A percentile compares a stretch with the other conserved stretches of the same genome.
These are phyloP conservation scores for Piloderma croceum DNA, from an alignment of 768 basidiomycete genomes.

Conservation along the genomic window DNA sequence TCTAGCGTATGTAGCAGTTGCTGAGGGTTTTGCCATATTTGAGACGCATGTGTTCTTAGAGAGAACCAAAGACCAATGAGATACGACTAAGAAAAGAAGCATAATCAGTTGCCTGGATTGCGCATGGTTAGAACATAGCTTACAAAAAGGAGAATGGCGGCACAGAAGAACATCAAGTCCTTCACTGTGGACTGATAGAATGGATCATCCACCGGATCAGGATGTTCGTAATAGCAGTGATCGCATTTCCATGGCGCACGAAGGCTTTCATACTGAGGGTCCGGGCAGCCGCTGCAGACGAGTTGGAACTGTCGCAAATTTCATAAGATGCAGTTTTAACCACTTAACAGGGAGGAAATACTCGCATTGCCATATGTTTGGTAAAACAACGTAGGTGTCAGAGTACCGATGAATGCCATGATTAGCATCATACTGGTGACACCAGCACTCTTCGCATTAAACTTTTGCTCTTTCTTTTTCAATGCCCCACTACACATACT, in stretches of 20 bases:
- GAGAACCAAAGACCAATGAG: constrained; percentile 98
- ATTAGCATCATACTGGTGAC: constrained; percentile 99
- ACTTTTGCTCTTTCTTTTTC: constrained; percentile 89
- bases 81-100: constrained; percentile 63
- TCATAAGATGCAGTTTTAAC: constrained; percentile 4
- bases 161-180: constrained; percentile 93
- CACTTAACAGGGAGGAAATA: constrained; percentile 4
- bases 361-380: constrained; percentile 95
- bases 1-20: constrained; percentile 68
- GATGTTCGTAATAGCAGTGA: constrained; percentile 92
- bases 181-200: constrained; percentile 97
- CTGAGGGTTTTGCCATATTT: constrained; percentile 99
- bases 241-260: constrained; percentile 74
- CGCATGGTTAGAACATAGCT: constrained; percentile 29
- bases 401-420: constrained; percentile 97
- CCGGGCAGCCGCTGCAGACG: constrained; percentile 77
- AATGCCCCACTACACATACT: constrained; percentile 93
- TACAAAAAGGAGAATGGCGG: constrained; percentile 83
- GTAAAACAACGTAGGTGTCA: constrained; percentile 95
- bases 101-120: background rate
- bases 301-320: constrained; percentile 67
- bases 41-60: constrained; percentile 91
- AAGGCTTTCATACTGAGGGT: constrained; percentile 27
- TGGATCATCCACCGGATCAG: constrained; percentile 87
- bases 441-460: constrained; percentile 98